Base-by-base conservation (phyloP, 106 monocot genomes). In the Dactylorhiza incarnata region DNA sequence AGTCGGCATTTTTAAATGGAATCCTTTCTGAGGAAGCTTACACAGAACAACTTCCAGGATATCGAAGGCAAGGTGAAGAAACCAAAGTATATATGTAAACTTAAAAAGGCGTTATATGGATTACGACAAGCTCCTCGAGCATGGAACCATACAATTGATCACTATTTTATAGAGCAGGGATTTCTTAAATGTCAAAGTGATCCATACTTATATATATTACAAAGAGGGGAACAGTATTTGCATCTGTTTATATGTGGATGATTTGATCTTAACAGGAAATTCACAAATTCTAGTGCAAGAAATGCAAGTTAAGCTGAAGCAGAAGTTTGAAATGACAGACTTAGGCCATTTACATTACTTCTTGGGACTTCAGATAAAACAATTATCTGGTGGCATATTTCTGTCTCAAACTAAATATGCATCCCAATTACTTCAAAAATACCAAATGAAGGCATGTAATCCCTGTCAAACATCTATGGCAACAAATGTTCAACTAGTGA, bases 361-460 rank as follows among this genome's bases (percentile, higher is more conserved):
- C n/a, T n/a, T n/a, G n/a, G n/a, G n/a, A n/a, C n/a, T n/a, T n/a
- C n/a, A n/a, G n/a, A n/a, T n/a, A n/a, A n/a, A n/a, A n/a, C n/a
- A n/a, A n/a, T n/a, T n/a, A n/a, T n/a, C n/a, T n/a, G n/a, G 17
- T 63, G 62, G 62, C 20, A 63, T 63, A 8, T 63, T 63, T 63
- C 14, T 63, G 14, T 63, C 62, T 5, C 62, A 63, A 63, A 63
- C 14, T 5, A 63, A n/a, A 63, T 63, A n/a, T 63, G 13, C 20
- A 17, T n/a, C 5, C 14, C 6, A 63, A 11, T 10, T 63, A 17
- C 5, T 63, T 5, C 5, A 63, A 5, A 63, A 20, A n/a, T 63
- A 17, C 17, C 7, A 63, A 63, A 63, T 63, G 62, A 63, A 63
- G 13, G 62, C 7, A 11, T 63, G 62, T 20, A 63, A 63, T 63